These are phyloP conservation scores for Elongisporangium anandrum DNA, from an alignment of 352 stramenopile genomes.

Conservation along the genomic window DNA sequence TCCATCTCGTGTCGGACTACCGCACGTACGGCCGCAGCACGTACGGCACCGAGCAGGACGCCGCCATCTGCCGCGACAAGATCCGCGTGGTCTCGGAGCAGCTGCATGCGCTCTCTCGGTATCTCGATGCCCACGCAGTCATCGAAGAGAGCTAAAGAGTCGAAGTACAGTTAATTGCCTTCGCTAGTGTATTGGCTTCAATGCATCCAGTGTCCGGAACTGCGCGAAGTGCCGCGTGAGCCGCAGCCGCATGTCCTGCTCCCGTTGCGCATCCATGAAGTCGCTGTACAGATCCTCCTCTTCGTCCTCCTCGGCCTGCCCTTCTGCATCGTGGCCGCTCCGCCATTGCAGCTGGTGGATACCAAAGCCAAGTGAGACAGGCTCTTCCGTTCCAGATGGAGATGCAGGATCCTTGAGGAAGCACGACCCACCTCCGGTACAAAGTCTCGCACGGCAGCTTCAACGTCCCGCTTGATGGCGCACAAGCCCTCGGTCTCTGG, in stretches of 20 bases:
- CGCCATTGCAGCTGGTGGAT: conserved; percentile 15
- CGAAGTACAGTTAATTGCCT: conserved; percentile 21
- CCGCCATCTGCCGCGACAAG: conserved; percentile 71
- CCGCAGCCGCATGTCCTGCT: conserved; percentile 31
- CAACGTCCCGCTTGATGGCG: conserved; percentile 22
- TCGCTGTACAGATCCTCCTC: conserved; percentile 9
- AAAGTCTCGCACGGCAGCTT: conserved; percentile 33
- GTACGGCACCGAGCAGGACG: conserved; percentile 82
- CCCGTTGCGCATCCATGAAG: conserved; percentile 21
- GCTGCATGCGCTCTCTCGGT: conserved; percentile 67
- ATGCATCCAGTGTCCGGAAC: conserved; percentile 22
- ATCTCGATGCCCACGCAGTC: conserved; percentile 71
- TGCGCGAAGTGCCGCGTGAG: conserved; percentile 63
- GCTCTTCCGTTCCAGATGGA: neutral
- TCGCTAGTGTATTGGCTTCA: no score
- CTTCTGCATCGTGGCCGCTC: neutral
- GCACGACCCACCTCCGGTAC: conserved; percentile 22
- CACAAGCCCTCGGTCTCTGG: conserved; percentile 10
- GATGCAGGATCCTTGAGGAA: neutral
- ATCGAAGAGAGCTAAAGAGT: conserved; percentile 46
- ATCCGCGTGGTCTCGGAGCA: conserved; percentile 76
- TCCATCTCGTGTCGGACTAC: conserved; percentile 85
- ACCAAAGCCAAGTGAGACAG: neutral
- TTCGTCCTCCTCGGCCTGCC: conserved; percentile 14
- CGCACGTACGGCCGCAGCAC: conserved; percentile 77